A percentile compares a stretch with the other conserved stretches of the same genome.
Evolutionary conservation across 495 filamentous ascomycete genomes (phyloP).

Genomic region (Aspergillus taichungensis): DNA sequence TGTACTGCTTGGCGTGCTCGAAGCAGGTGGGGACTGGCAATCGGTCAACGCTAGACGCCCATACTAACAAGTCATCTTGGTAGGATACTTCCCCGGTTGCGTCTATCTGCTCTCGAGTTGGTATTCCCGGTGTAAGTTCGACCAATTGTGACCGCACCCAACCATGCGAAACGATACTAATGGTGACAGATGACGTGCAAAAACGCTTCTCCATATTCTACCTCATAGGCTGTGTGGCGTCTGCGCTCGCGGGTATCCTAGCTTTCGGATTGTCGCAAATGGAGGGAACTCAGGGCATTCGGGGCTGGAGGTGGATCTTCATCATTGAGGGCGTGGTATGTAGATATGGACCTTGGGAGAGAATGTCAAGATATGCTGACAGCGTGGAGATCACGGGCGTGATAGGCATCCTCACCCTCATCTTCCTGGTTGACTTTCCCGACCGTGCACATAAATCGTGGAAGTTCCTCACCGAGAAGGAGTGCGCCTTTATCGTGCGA

Average conservation of each 20-base stretch:
- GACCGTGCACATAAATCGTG: constrained; percentile 44
- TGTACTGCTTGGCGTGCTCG: constrained; percentile 52
- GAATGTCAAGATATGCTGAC: background rate
- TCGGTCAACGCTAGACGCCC: too few relatives aligned
- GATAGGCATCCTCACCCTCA: constrained; percentile 22
- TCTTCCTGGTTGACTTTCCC: constrained; percentile 53
- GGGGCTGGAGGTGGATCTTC: constrained; percentile 47
- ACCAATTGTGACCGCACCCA: too few relatives aligned
- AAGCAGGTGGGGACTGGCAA: constrained; percentile 12
- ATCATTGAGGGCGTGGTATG: constrained; percentile 12
- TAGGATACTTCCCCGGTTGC: constrained; percentile 52
- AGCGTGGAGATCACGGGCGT: constrained; percentile 24
- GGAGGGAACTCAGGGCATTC: constrained; percentile 26
- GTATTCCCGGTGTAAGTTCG: constrained; percentile 37
- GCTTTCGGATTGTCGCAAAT: constrained; percentile 50
- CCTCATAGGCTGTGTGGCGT: constrained; percentile 42
- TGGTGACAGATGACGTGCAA: constrained; percentile 21
- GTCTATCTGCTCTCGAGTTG: constrained; percentile 56
- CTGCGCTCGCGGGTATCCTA: constrained; percentile 45
- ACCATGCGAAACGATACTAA: background rate
- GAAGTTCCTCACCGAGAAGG: constrained; percentile 40
- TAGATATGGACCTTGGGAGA: constrained; percentile 27
- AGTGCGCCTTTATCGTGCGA: constrained; percentile 48
- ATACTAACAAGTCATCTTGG: too few relatives aligned
- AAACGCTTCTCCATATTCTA: constrained; percentile 52